A percentile compares a stretch with the other conserved stretches of the same genome.
phyloP scores from a whole-genome alignment of 495 filamentous ascomycete genomes.

The Aspergillus carlsbadensis region DNA sequence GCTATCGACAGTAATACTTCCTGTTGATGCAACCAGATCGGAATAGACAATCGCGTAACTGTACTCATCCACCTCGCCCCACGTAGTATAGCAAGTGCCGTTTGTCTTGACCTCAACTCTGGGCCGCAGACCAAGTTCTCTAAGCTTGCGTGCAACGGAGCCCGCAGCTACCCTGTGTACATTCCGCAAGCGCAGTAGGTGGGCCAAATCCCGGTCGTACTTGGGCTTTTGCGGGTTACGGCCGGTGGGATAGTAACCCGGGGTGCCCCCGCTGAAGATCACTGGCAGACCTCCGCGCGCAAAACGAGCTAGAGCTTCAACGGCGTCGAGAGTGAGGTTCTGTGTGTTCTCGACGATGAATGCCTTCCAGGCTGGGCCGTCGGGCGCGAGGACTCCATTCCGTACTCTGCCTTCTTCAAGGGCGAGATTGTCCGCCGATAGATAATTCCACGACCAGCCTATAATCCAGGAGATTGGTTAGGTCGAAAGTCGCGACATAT shows the following conservation, averaged over 20 bases:
- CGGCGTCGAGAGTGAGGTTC: conserved; percentile 36
- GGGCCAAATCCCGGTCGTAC: background rate
- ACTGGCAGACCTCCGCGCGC: conserved; percentile 43
- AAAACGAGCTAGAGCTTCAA: conserved; percentile 34
- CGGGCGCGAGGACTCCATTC: conserved; percentile 34
- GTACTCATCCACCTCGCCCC: conserved; percentile 26
- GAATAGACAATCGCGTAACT: conserved; percentile 27
- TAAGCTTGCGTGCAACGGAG: conserved; percentile 25
- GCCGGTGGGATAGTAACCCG: conserved; percentile 23
- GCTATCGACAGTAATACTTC: background rate
- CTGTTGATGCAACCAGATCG: background rate
- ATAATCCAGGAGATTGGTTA: background rate
- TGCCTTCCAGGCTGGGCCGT: conserved; percentile 44
- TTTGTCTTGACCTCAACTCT: conserved; percentile 24
- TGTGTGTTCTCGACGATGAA: conserved; percentile 40
- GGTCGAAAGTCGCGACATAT: too few relatives aligned
- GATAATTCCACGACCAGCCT: conserved; percentile 52
- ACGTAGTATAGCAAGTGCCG: conserved; percentile 34
- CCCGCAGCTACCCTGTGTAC: conserved; percentile 15
- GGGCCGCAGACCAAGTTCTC: conserved; percentile 15
- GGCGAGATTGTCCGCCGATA: conserved; percentile 47
- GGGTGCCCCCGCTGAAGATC: conserved; percentile 35
- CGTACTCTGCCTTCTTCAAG: conserved; percentile 32
- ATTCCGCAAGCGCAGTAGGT: conserved; percentile 19
- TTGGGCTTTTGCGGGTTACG: background rate